These are phyloP conservation scores for Heliamphora pulchella DNA, from an alignment of 179 eudicot species.

Conservation along the genomic window DNA sequence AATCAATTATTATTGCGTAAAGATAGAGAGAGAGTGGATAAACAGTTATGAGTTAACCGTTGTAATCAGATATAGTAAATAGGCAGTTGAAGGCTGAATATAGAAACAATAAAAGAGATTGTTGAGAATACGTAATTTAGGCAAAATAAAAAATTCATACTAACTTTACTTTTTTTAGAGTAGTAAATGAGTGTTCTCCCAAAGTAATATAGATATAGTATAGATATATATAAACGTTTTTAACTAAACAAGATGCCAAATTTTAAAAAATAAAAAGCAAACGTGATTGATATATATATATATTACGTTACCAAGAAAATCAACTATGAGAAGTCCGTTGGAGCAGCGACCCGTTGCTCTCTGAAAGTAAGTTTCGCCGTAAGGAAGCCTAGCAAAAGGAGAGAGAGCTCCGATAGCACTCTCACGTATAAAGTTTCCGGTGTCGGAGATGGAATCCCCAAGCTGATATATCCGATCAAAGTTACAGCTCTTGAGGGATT, in stretches of 20 bases:
- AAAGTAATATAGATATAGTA: neutral
- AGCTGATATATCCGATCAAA: too few relatives aligned
- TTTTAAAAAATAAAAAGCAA: too few relatives aligned
- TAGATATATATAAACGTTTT: too few relatives aligned
- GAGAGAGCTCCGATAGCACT: neutral
- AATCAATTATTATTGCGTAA: too few relatives aligned
- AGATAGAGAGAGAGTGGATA: too few relatives aligned
- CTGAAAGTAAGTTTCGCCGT: neutral
- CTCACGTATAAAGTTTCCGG: neutral
- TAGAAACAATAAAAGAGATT: too few relatives aligned
- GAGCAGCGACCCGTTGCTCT: neutral
- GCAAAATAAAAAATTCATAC: neutral
- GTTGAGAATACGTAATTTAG: neutral
- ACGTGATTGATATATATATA: too few relatives aligned
- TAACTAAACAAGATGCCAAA: too few relatives aligned
- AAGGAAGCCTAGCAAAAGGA: neutral
- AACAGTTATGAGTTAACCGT: too few relatives aligned
- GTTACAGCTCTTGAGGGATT: too few relatives aligned
- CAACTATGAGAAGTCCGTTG: neutral
- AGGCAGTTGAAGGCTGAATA: too few relatives aligned
- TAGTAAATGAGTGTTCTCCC: neutral
- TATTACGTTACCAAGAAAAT: neutral
- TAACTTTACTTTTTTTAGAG: neutral
- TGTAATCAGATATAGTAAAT: too few relatives aligned
- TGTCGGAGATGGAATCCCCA: neutral